Conservation (phyloP, 2,329 filamentous ascomycete genomes). For the Plenodomus lindquistii region DNA sequence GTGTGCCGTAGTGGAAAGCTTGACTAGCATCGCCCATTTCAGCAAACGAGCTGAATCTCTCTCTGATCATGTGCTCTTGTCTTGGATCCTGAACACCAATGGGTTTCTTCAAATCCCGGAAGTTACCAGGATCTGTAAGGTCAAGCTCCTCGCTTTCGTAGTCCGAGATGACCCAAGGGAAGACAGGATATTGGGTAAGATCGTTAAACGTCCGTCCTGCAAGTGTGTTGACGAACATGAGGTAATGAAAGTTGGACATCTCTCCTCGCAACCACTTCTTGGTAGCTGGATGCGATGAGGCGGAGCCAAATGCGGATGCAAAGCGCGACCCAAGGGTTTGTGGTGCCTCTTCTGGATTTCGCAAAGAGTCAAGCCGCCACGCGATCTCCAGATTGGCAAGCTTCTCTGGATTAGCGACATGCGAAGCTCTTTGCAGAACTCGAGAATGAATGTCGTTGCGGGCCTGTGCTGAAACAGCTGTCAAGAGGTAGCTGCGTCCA, state of each 20-base stretch:
- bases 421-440: conserved; percentile 77
- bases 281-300: conserved; percentile 80
- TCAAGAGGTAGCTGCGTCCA: conserved; percentile 90
- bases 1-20: conserved; percentile 96
- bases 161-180: conserved; percentile 95
- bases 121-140: conserved; percentile 78
- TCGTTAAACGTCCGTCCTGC: conserved; percentile 97
- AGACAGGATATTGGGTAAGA: conserved; percentile 95
- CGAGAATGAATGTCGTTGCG: conserved; percentile 82
- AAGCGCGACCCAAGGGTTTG: conserved; percentile 83
- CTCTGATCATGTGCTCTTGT: conserved; percentile 77
- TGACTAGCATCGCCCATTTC: conserved; percentile 82
- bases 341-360: conserved; percentile 65
- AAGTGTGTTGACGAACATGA: conserved; percentile 98
- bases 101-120: conserved; percentile 89
- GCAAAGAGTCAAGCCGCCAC: conserved; percentile 88
- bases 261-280: conserved; percentile 91
- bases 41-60: conserved; percentile 82
- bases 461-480: conserved; percentile 71
- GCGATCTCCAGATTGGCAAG: conserved; percentile 81
- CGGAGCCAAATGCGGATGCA: conserved; percentile 86
- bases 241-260: conserved; percentile 97
- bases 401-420: conserved; percentile 70
- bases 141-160: conserved; percentile 94
- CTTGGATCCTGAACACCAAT: conserved; percentile 88